Percentiles rank a stretch among this genome's conserved stretches.
phyloP scores from a whole-genome alignment of 192 early-diverging fungal genomes.

The Coemansia sp. region DNA sequence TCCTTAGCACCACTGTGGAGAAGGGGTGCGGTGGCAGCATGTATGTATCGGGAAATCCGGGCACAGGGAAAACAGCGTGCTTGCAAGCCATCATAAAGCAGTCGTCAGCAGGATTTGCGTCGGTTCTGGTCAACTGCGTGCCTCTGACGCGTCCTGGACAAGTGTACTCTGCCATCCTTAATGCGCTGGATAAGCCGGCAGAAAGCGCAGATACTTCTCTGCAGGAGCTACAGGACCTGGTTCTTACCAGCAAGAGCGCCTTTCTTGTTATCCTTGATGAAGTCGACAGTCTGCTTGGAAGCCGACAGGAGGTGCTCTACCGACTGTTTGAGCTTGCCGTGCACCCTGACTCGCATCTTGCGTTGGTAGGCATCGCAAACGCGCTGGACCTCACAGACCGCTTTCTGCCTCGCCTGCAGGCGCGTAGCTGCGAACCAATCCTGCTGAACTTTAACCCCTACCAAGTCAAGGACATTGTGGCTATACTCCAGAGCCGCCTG shows the following conservation, averaged over 20 bases:
- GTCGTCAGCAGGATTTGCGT: constrained; percentile 32
- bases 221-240: constrained; percentile 56
- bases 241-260: constrained; percentile 55
- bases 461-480: constrained; percentile 75
- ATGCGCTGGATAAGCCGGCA: constrained; percentile 39
- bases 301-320: constrained; percentile 83
- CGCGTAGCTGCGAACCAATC: constrained; percentile 76
- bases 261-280: constrained; percentile 84
- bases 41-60: constrained; percentile 89
- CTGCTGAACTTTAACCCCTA: constrained; percentile 90
- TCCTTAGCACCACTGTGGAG: constrained; percentile 38
- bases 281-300: constrained; percentile 83
- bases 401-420: constrained; percentile 82
- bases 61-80: constrained; percentile 94
- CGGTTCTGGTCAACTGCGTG: constrained; percentile 85
- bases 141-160: constrained; percentile 66
- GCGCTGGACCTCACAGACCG: constrained; percentile 88
- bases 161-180: constrained; percentile 68
- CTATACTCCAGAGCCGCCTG: constrained; percentile 86
- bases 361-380: constrained; percentile 92
- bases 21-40: constrained; percentile 58
- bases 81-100: constrained; percentile 61
- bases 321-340: constrained; percentile 74
- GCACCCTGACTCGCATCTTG: constrained; percentile 62
- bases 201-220: constrained; percentile 52